These are phyloP conservation scores for Mortierella sp. DNA, from an alignment of 371 early-diverging fungal genomes.

Conservation along the genomic window DNA sequence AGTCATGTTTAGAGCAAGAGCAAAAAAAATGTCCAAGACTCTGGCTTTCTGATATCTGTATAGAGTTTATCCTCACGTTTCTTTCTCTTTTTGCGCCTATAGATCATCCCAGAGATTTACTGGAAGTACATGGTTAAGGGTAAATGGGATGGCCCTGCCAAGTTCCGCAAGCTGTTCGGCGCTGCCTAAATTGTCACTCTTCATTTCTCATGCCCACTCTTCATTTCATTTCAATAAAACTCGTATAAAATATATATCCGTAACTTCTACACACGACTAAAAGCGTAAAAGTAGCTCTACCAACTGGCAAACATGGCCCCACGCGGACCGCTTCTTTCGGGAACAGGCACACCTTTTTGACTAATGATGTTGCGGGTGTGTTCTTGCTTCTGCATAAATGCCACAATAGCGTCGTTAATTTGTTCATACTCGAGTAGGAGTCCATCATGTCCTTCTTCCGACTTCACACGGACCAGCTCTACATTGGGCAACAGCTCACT, in stretches of 20 bases:
- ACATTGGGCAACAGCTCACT: constrained; percentile 85
- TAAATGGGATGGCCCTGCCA: constrained; percentile 81
- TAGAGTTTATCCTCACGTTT: not conserved
- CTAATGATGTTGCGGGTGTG: constrained; percentile 27
- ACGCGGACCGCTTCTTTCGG: constrained; percentile 15
- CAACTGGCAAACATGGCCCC: constrained; percentile 42
- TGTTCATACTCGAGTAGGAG: constrained; percentile 95
- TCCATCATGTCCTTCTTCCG: constrained; percentile 96
- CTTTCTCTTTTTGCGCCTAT: constrained; percentile 1
- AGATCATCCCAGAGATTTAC: constrained; percentile 81
- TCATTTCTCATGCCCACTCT: not conserved
- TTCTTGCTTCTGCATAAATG: constrained; percentile 64
- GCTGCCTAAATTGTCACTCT: constrained; percentile 15
- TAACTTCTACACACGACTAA: not conserved
- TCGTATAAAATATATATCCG: not conserved
- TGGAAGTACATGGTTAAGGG: constrained; percentile 85
- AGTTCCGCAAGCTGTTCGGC: constrained; percentile 67
- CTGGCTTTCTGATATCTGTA: not conserved
- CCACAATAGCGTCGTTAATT: constrained; percentile 76
- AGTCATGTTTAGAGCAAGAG: not conserved
- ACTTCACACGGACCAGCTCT: constrained; percentile 85
- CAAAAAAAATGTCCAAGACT: not conserved
- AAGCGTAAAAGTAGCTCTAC: constrained; percentile 1
- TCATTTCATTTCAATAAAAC: constrained; percentile 4
- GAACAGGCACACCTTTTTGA: constrained; percentile 9